Evolutionary conservation across 306 rosid genomes (phyloP).

Genomic region (Begonia masoniana): DNA sequence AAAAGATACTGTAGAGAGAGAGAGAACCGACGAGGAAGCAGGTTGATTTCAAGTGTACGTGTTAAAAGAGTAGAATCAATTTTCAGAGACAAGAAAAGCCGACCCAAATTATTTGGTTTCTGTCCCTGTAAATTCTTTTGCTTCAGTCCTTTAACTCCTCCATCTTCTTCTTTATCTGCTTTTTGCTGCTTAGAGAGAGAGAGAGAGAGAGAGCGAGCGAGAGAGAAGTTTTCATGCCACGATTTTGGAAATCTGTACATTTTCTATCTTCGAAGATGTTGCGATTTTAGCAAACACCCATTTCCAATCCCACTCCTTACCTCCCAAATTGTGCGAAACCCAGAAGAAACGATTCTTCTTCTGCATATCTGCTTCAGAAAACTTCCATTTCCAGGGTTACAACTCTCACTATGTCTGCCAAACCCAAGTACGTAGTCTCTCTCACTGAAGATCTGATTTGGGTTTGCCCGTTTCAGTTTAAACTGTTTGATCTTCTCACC

Average conservation of each 20-base stretch:
- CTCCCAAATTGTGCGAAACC: neutral
- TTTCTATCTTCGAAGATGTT: too few relatives aligned
- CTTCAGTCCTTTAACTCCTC: slow-evolving; percentile 4
- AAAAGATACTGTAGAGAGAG: too few relatives aligned
- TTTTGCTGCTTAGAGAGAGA: too few relatives aligned
- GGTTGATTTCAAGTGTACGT: too few relatives aligned
- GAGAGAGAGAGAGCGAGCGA: neutral
- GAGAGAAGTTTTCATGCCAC: slow-evolving; percentile 4
- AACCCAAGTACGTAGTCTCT: slow-evolving; percentile 46
- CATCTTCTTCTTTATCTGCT: too few relatives aligned
- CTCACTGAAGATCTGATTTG: slow-evolving; percentile 45
- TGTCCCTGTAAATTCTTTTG: neutral
- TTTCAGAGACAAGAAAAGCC: slow-evolving; percentile 3
- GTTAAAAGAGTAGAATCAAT: too few relatives aligned
- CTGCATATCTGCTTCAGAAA: slow-evolving; percentile 5
- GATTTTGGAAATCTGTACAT: neutral
- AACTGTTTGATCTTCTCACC: slow-evolving; percentile 21
- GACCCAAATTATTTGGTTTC: slow-evolving; percentile 26
- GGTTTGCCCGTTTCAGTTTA: neutral
- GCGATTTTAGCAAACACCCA: neutral
- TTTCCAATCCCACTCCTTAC: neutral
- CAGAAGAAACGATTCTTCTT: neutral
- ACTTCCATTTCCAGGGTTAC: slow-evolving; percentile 8
- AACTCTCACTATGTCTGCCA: slow-evolving; percentile 61
- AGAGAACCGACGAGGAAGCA: too few relatives aligned